Evolutionary conservation across 2,329 filamentous ascomycete species (phyloP).

Genomic region (Neonectria hederae): DNA sequence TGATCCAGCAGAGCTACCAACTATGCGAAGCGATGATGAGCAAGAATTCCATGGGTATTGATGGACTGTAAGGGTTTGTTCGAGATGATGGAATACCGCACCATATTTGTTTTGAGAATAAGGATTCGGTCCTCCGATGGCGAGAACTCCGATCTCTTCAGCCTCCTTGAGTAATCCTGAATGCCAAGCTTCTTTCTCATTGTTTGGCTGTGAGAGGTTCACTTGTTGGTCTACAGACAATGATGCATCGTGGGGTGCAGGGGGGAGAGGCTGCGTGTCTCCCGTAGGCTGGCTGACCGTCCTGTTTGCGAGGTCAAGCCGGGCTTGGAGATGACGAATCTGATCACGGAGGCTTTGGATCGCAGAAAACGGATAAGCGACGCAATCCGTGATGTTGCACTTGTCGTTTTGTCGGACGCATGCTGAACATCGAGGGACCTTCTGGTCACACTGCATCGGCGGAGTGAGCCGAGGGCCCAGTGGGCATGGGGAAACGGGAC

Average conservation of each 20-base stretch:
- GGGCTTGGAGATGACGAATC: constrained; percentile 2
- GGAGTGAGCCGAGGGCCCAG: constrained; percentile 4
- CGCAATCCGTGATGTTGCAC: constrained; percentile 28
- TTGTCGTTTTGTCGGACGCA: constrained; percentile 22
- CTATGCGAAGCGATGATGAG: constrained; percentile 7
- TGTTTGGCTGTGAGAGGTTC: not conserved
- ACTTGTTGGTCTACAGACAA: not conserved
- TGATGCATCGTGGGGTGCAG: not conserved
- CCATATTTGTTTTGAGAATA: constrained; percentile 33
- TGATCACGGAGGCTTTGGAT: constrained; percentile 8
- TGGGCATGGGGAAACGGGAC: not conserved
- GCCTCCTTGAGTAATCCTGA: constrained; percentile 28
- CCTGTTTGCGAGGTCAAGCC: not conserved
- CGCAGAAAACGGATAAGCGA: constrained; percentile 22
- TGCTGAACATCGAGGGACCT: constrained; percentile 25
- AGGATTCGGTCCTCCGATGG: constrained; percentile 30
- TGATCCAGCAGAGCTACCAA: constrained; percentile 37
- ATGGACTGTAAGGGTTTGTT: not conserved
- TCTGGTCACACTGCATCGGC: constrained; percentile 21
- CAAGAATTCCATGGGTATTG: not conserved
- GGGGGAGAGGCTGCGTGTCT: not conserved
- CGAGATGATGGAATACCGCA: not conserved
- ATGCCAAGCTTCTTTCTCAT: not conserved
- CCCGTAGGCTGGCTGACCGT: not conserved
- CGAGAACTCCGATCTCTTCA: constrained; percentile 37